Conservation (phyloP, 2,329 filamentous ascomycete species). For the Colletotrichum sp. region DNA sequence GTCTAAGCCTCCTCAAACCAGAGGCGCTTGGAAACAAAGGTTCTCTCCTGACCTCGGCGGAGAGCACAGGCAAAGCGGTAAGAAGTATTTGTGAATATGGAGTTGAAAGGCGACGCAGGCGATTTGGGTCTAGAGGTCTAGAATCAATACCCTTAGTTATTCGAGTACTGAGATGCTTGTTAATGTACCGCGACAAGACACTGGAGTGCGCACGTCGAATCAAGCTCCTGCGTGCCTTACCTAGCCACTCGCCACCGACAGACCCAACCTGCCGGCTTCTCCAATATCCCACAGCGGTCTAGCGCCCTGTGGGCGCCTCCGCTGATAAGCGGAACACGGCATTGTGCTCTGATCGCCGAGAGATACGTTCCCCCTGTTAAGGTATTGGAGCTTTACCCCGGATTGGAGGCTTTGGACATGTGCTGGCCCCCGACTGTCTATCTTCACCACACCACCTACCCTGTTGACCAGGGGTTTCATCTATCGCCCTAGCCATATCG, state of each 20-base stretch:
- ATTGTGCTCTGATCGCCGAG: background rate
- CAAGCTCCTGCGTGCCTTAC: background rate
- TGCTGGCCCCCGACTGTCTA: background rate
- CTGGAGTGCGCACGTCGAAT: background rate
- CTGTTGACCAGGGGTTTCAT: background rate
- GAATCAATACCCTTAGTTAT: background rate
- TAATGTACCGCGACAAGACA: background rate
- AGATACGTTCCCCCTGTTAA: background rate
- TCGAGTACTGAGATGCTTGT: background rate
- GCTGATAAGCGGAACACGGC: background rate
- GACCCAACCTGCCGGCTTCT: background rate
- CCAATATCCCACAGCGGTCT: background rate
- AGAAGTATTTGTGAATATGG: background rate
- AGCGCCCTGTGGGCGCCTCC: background rate
- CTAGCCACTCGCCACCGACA: background rate
- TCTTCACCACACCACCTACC: background rate
- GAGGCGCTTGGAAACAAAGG: background rate
- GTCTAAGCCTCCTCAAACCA: background rate
- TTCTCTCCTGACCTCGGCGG: background rate
- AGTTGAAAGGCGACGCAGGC: background rate
- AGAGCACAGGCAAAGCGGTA: background rate
- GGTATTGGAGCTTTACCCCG: background rate
- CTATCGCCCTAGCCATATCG: background rate
- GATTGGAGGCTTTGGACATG: background rate
- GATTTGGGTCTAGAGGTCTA: background rate